These are phyloP conservation scores for Tulasnella sp. DNA, from an alignment of 768 basidiomycete species.

Conservation along the genomic window DNA sequence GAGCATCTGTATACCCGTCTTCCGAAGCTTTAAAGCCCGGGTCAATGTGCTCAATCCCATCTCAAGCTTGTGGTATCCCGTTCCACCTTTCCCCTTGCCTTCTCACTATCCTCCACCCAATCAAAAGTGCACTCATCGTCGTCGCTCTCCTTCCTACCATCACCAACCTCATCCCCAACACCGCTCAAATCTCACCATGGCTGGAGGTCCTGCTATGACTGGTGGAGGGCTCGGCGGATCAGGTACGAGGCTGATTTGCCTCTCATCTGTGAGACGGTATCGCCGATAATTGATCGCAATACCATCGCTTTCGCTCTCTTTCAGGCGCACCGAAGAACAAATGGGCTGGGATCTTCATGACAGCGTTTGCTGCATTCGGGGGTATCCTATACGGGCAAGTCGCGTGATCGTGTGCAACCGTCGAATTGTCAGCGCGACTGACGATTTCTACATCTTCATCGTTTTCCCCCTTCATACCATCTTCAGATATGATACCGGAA, in stretches of 20 bases:
- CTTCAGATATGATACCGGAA: conserved; percentile 70
- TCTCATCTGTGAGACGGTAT: background rate
- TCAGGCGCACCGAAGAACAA: conserved; percentile 10
- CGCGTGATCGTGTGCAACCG: background rate
- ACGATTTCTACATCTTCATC: too few species aligned
- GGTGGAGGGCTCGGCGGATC: conserved; percentile 9
- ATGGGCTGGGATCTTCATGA: conserved; percentile 21
- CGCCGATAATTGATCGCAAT: background rate
- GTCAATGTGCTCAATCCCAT: too few species aligned
- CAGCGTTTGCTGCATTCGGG: conserved; percentile 26
- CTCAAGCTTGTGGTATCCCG: too few species aligned
- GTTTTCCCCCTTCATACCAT: background rate
- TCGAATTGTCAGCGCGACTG: background rate
- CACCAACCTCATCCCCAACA: background rate
- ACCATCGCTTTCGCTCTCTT: background rate
- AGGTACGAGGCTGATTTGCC: conserved; percentile 4
- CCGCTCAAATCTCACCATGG: background rate
- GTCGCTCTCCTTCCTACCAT: background rate
- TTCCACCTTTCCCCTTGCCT: too few species aligned
- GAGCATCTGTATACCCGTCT: too few species aligned
- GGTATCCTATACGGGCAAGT: conserved; percentile 19
- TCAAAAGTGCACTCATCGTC: background rate
- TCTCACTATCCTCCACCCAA: too few species aligned
- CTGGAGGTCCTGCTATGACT: conserved; percentile 9
- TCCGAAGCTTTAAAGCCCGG: too few species aligned